Base-by-base conservation (phyloP, 73 alveolate genomes). In the Symbiodinium natans region DNA sequence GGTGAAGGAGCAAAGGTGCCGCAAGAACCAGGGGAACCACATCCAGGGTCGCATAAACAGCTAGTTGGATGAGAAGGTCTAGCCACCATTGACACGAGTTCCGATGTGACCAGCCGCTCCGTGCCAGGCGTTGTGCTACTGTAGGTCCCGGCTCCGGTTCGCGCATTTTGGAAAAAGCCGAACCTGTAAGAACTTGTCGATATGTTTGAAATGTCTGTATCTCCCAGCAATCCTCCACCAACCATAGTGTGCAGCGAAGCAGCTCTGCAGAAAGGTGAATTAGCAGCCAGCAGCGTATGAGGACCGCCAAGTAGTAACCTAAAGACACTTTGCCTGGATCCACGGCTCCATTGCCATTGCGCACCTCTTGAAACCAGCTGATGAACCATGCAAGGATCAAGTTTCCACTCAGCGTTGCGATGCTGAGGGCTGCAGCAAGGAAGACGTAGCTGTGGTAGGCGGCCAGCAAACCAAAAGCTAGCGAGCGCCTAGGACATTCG, bases 331-430 rank as follows among this genome's bases (percentile, higher is more conserved):
- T 27, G 52, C 95, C 74, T 1, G 97, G 87, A 31, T 40, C 39
- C 15, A 71, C 23, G 1, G n/a, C 74, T 17, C 88, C 77, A 11
- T 41, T 33, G 86, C 86, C 42, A 42, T 88, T 88, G 38, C 87
- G 74, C 21, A 90, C 97, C 52, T 90, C 97, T 17, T 90, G 97
- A 80, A 90, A 90, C 97, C 97, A 90, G 46, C 88, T 71, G 77
- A 90, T 90, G 87, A 90, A 90, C 97, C 97, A 90, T 6, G 97
- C 97, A 54, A 90, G 97, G n/a, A 90, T 90, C 88, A 90, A 41
- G 52, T 90, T 90, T 52, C 97, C 97, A 42, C 97, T 71, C 41
- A 90, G 40, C 13, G 87, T 90, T 54, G 71, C 34, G 29, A 90
- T 90, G 88, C 97, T 90, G 33, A 90, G 31, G 36, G 88, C 97